Evolutionary conservation across 2,329 filamentous ascomycete genomes (phyloP), one percentile per base, ranked within the genome.

Genomic region (Monosporascus sp.): DNA sequence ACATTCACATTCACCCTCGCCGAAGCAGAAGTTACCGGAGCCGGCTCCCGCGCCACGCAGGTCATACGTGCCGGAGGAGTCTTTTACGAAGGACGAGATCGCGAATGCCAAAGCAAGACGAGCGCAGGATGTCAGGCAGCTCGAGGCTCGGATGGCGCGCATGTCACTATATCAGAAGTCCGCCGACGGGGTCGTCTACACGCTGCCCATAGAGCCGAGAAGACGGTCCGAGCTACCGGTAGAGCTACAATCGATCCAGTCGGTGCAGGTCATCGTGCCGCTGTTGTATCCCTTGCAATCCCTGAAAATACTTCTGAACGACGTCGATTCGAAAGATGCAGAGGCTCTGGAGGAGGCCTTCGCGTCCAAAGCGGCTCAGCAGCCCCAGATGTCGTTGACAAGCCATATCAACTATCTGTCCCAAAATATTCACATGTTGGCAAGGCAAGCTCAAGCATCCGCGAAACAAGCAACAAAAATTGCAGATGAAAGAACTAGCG

Each of bases 401-500:
- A 86, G 82, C 54, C 87, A 89, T 60, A 68, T 93, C 60, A 93
- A 93, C 65, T 89, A 86, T 62, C 72, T 93, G 7, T 77, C 83
- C 2, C 83, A 87, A 65, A 89, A 89, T 60, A 78, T 92, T 57
- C 83, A 89, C 62, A 69, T 72, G 2, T 74, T 93, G 63, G 84
- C 83, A 15, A 86, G 81, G 62, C 78, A 83, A 48, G 73, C 72
- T 2, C 59, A 74, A 39, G 58, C 58, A 5, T 46, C 43, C 15
- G 24, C 24, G n/a, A 25, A 22, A 25, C 43, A 9, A 15, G 38
- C 57, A 62, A 51, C 48, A 52, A 24, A 58, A 58, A 24, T 58
- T 58, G 5, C 54, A 52, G 15, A 51, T 58, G 50, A 53, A 48
- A 5, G 41, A 41, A 27, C 18, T 51, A 47, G 41, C 61, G 39